Conservation (phyloP, 306 rosid species). For the Lathyrus sativus region DNA sequence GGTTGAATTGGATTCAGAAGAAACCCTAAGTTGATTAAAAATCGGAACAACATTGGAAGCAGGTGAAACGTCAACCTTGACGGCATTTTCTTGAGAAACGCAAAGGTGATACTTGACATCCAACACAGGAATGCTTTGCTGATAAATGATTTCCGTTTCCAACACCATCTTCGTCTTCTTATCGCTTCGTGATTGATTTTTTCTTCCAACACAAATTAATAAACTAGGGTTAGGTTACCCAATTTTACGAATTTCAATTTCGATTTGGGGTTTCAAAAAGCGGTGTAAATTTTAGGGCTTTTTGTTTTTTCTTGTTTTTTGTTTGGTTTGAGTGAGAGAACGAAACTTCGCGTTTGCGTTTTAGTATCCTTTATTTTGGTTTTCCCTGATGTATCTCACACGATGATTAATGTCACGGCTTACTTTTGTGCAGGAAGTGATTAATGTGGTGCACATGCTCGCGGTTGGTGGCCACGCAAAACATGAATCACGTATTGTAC, state of each 20-base stretch:
- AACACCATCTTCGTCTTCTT: constrained; percentile 47
- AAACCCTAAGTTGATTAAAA: constrained; percentile 32
- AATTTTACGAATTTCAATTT: constrained; percentile 2
- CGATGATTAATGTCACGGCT: too few relatives aligned
- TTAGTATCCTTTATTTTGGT: not conserved
- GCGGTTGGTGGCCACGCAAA: too few relatives aligned
- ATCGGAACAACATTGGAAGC: constrained; percentile 43
- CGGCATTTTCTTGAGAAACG: constrained; percentile 48
- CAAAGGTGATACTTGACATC: too few relatives aligned
- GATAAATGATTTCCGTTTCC: constrained; percentile 63
- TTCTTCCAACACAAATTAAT: constrained; percentile 3
- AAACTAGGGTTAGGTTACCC: not conserved
- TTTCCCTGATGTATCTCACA: too few relatives aligned
- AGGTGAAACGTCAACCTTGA: constrained; percentile 52
- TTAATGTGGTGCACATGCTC: too few relatives aligned
- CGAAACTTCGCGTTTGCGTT: not conserved
- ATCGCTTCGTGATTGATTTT: too few relatives aligned
- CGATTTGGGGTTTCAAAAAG: constrained; percentile 17
- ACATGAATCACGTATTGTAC: too few relatives aligned
- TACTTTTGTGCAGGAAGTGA: too few relatives aligned
- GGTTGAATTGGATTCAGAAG: constrained; percentile 39
- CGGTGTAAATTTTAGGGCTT: constrained; percentile 8
- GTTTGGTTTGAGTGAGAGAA: constrained; percentile 7
- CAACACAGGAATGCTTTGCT: constrained; percentile 45
- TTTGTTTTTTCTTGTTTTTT: too few relatives aligned